Percentiles rank a stretch among this genome's conserved stretches.
Conservation (phyloP, 805 yeast genomes). For the Clavispora carvajalis region DNA sequence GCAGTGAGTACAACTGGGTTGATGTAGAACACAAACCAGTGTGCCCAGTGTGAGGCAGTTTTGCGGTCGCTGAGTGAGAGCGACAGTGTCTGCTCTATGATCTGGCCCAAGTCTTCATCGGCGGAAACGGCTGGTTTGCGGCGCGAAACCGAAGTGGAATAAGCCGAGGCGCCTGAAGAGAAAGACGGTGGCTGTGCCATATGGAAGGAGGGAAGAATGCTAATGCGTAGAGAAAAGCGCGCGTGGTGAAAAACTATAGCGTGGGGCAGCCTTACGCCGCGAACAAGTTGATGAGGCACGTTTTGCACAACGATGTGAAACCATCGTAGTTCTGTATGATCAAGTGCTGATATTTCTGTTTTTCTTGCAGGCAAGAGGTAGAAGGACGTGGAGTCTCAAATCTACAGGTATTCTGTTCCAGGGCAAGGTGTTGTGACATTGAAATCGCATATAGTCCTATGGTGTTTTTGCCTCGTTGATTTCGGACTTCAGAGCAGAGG, state of each 20-base stretch:
- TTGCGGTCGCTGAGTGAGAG: conserved; percentile 10
- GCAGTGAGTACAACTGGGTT: conserved; percentile 11
- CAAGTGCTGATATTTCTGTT: too few species aligned
- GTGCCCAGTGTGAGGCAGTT: not conserved
- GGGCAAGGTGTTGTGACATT: too few species aligned
- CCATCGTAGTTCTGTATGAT: too few species aligned
- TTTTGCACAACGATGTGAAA: too few species aligned
- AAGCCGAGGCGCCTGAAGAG: not conserved
- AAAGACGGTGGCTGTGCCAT: not conserved
- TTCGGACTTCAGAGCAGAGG: too few species aligned
- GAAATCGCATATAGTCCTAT: too few species aligned
- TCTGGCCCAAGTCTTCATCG: conserved; percentile 9
- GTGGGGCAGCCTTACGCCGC: too few species aligned
- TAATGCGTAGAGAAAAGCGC: not conserved
- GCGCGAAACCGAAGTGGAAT: not conserved
- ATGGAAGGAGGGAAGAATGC: not conserved
- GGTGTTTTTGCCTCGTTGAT: too few species aligned
- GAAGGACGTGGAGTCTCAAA: too few species aligned
- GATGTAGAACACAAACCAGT: not conserved
- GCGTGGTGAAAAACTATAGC: not conserved
- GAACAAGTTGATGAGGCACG: too few species aligned
- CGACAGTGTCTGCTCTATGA: conserved; percentile 12
- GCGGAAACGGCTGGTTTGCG: not conserved
- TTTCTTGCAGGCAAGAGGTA: too few species aligned
- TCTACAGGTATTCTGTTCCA: too few species aligned